Conservation (phyloP, 257 asterid genomes). For the Cinchona pubescens region DNA sequence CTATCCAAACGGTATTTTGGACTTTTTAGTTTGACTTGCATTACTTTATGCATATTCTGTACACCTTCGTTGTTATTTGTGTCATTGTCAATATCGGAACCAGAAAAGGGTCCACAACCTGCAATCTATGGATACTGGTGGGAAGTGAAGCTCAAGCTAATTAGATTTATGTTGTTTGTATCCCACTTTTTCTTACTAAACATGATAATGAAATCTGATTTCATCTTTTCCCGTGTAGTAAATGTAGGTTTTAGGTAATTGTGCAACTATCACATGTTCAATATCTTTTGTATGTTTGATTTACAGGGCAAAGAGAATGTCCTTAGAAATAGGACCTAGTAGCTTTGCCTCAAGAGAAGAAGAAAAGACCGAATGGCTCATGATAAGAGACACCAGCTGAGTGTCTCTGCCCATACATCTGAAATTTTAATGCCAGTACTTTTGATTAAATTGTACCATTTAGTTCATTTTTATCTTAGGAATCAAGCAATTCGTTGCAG, state of each 20-base stretch:
- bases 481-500: background rate
- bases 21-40: background rate
- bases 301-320: slow-evolving; percentile 75
- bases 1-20: slow-evolving; percentile 61
- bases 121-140: background rate
- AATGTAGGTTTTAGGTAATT: background rate
- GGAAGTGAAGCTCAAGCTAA: background rate
- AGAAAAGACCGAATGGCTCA: slow-evolving; percentile 47
- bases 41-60: slow-evolving; percentile 6
- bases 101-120: background rate
- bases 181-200: too few species aligned
- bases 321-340: slow-evolving; percentile 73
- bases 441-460: background rate
- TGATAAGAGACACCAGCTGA: slow-evolving; percentile 11
- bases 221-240: background rate
- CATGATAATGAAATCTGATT: background rate
- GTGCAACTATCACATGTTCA: background rate
- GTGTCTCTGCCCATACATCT: background rate
- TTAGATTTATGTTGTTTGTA: background rate
- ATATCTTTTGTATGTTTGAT: background rate
- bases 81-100: background rate
- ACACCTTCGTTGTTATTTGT: slow-evolving; percentile 4
- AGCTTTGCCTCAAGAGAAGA: slow-evolving; percentile 77
- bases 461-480: background rate
- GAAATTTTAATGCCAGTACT: background rate